Conservation (phyloP, 352 stramenopile genomes). For the Pythium vanterpoolii region DNA sequence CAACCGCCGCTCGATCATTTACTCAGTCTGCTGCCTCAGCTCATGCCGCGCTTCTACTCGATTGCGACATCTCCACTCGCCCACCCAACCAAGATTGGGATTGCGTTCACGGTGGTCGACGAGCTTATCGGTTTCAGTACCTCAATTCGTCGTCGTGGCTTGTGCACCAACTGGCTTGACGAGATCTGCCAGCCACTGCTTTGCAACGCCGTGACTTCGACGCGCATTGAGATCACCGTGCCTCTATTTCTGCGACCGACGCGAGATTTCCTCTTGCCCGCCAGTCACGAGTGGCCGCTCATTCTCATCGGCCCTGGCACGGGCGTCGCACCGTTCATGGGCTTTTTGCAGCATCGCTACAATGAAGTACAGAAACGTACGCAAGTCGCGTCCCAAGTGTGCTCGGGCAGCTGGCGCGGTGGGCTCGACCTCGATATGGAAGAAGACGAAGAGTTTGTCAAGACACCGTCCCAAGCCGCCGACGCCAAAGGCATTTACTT, state of each 20-base stretch:
- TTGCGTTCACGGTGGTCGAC: constrained; percentile 93
- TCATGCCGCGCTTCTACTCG: constrained; percentile 95
- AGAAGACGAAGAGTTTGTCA: constrained; percentile 42
- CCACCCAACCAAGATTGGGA: constrained; percentile 52
- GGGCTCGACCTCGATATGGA: constrained; percentile 39
- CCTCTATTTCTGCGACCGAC: constrained; percentile 90
- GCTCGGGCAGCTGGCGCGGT: constrained; percentile 79
- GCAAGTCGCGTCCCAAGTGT: constrained; percentile 27
- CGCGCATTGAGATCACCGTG: constrained; percentile 30
- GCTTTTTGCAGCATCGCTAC: constrained; percentile 91
- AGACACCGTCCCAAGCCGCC: constrained; percentile 21
- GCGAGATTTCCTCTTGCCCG: constrained; percentile 89
- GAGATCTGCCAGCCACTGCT: constrained; percentile 45
- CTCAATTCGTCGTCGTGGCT: constrained; percentile 37
- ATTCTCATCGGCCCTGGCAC: constrained; percentile 95
- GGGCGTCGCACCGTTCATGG: constrained; percentile 95
- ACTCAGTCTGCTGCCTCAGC: constrained; percentile 79
- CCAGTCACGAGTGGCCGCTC: constrained; percentile 78
- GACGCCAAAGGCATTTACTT: constrained; percentile 74
- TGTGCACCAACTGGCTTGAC: constrained; percentile 71
- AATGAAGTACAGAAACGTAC: constrained; percentile 26
- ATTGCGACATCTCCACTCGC: constrained; percentile 91
- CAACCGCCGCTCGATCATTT: constrained; percentile 84
- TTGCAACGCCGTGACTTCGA: not conserved
- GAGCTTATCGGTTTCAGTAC: constrained; percentile 50